These are phyloP conservation scores for Malus domestica DNA, from an alignment of 306 rosid genomes.

Conservation along the genomic window DNA sequence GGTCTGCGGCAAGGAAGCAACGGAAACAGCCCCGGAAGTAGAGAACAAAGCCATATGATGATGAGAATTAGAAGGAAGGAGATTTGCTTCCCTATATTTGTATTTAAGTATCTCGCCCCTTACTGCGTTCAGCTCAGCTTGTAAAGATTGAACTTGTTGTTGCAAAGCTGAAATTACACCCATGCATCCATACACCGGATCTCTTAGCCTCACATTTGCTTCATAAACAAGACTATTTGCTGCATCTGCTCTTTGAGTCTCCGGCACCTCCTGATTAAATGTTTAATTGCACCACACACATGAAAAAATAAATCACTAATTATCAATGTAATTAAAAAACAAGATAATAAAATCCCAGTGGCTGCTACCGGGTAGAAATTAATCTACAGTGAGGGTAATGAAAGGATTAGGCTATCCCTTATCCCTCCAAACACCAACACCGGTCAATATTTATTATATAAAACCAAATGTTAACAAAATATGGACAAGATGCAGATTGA, in stretches of 20 bases:
- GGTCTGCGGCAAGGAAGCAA: conserved; percentile 42
- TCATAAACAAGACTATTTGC: conserved; percentile 95
- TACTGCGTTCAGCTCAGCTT: conserved; percentile 72
- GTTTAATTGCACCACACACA: background rate
- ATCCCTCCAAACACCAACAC: no score
- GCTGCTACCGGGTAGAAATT: background rate
- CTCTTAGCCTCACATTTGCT: conserved; percentile 93
- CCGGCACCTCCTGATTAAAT: conserved; percentile 64
- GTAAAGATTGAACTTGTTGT: conserved; percentile 79
- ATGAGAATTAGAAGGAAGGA: conserved; percentile 27
- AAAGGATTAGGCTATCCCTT: background rate
- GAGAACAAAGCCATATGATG: conserved; percentile 39
- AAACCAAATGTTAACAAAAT: background rate
- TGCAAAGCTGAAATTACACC: conserved; percentile 93
- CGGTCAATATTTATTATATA: no score
- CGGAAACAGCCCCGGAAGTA: conserved; percentile 34
- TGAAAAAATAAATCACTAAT: background rate
- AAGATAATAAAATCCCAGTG: background rate
- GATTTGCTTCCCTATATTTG: conserved; percentile 64
- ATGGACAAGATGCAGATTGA: background rate
- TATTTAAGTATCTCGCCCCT: conserved; percentile 74
- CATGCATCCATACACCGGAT: conserved; percentile 98
- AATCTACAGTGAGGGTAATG: background rate
- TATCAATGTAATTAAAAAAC: background rate
- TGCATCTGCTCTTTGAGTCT: conserved; percentile 78